Evolutionary conservation across 345 rosid genomes (phyloP).

Genomic region (Ceriops zippeliana): DNA sequence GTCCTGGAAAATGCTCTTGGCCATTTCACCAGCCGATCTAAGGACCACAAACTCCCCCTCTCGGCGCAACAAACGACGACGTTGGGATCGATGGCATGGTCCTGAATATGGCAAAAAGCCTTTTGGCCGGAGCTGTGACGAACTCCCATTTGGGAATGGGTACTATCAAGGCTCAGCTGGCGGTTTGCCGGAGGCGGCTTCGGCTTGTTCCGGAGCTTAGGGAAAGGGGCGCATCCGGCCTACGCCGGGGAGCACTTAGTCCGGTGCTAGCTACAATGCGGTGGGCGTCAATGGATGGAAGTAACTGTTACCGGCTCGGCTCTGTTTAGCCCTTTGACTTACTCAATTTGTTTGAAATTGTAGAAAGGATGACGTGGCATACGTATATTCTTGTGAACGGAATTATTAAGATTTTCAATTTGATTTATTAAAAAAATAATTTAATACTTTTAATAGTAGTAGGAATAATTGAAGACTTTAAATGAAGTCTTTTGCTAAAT

Average conservation of each 20-base stretch:
- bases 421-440: too few species aligned
- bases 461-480: too few species aligned
- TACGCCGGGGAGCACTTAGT: background rate
- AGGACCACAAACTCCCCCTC: slow-evolving; percentile 40
- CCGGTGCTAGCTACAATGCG: slow-evolving; percentile 41
- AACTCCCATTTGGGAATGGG: slow-evolving; percentile 35
- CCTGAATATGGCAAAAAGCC: slow-evolving; percentile 29
- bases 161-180: slow-evolving; percentile 26
- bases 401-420: too few species aligned
- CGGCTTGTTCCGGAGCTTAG: slow-evolving; percentile 38
- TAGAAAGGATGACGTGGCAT: background rate
- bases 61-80: slow-evolving; percentile 40
- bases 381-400: background rate
- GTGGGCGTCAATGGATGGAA: slow-evolving; percentile 31
- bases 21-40: slow-evolving; percentile 30
- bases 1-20: slow-evolving; percentile 23
- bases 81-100: slow-evolving; percentile 45
- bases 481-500: too few species aligned
- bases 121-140: slow-evolving; percentile 38
- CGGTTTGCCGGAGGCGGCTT: slow-evolving; percentile 28
- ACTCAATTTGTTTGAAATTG: slow-evolving; percentile 20
- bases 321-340: slow-evolving; percentile 33
- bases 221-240: slow-evolving; percentile 42
- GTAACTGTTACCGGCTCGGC: slow-evolving; percentile 41
- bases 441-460: too few species aligned